Evolutionary conservation across 495 filamentous ascomycete genomes (phyloP), one percentile per base, ranked within the genome.

Genomic region (Cercophora sp.): DNA sequence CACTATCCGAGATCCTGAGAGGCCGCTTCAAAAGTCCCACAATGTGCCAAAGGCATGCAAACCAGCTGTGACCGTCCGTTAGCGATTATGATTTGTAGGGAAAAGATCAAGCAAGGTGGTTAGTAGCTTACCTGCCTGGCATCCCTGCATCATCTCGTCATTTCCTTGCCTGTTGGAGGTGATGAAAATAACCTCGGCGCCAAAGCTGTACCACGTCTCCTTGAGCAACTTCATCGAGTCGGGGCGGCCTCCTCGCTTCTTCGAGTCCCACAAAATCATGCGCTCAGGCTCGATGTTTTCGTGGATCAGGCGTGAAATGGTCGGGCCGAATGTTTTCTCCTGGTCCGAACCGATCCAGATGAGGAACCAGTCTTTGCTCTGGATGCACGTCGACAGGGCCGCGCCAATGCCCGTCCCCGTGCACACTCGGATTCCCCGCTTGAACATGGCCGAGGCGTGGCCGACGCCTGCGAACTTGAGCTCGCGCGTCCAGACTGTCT

Each of bases 281-380:
- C 71, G 51, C 60, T 72, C 70, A 2, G 71, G 69, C 52, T 69
- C 65, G 60, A 75, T 75, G 60, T 73, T 46, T 20, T 70, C 66
- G 48, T 58, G 65, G 52, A 75, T 70, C 11, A 75, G 63, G 15
- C 62, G 59, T 3, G 70, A 44, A 42, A 75, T 73, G 16, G 70
- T 73, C 25, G 70, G 66, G n/a, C 71, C 71, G 42, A 75, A 75
- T 1, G 69, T 71, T 50, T 57, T 66, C 51, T 74, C 71, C 36
- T 74, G 71, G 55, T 74, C 65, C 31, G 67, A 71, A 8, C 71
- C 71, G 32, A 74, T 74, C 71, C 71, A 72, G 52, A 74, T 74
- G 45, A 74, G 64, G 56, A 74, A 71, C 67, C 70, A 74, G 47
- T 74, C 65, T 15, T 68, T 66, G 44, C 58, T 67, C 47, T 74